Conservation (phyloP, 2,329 filamentous ascomycete genomes). For the Teratosphaeria viscida region DNA sequence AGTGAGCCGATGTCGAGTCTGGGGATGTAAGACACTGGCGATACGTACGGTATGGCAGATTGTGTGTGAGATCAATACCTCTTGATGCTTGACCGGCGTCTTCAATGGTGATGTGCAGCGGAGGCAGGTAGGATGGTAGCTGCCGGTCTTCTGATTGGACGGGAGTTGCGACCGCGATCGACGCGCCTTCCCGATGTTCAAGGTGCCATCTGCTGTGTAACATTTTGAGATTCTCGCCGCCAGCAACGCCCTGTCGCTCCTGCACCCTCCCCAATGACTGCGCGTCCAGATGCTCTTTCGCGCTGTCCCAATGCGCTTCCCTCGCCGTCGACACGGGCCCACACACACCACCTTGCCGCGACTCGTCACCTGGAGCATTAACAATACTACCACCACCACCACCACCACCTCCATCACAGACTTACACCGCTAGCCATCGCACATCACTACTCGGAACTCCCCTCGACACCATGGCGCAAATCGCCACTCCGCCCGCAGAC, state of each 20-base stretch:
- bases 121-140: background rate
- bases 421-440: background rate
- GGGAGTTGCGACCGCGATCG: background rate
- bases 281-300: background rate
- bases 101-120: background rate
- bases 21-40: background rate
- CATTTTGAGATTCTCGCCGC: too few species aligned
- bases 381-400: background rate
- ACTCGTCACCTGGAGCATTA: background rate
- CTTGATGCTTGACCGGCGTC: background rate
- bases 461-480: slow-evolving; percentile 39
- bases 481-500: slow-evolving; percentile 23
- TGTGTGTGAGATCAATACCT: background rate
- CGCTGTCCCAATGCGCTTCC: background rate
- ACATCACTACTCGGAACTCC: background rate
- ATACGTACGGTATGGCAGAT: background rate
- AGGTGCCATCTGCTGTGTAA: background rate
- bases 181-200: background rate
- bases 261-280: background rate
- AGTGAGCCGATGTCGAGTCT: background rate
- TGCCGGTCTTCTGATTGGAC: background rate
- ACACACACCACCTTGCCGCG: background rate
- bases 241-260: too few species aligned
- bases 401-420: background rate
- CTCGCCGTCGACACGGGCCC: background rate